Evolutionary conservation across 495 filamentous ascomycete genomes (phyloP), one percentile per base, ranked within the genome.

Genomic region (Friedmanniomyces endolithicus): DNA sequence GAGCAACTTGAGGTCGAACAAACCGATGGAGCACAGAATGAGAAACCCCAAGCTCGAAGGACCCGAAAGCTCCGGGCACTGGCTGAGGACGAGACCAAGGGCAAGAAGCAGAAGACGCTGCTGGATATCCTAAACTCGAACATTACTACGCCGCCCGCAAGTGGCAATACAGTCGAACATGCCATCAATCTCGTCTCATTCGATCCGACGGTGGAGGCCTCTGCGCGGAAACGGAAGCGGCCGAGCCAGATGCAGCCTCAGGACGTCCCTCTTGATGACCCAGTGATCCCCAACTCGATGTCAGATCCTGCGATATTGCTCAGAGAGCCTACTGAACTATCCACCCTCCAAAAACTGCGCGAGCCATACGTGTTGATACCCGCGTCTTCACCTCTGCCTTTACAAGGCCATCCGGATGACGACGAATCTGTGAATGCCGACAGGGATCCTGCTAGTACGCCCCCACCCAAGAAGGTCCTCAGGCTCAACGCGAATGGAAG

Each of bases 401-500:
- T 1, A 23, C 11, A 6, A 17, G 35, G 6, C 9, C 4, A 11
- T 40, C 24, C 14, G 9, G 11, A 17, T 14, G 24, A 44, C n/a
- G 37, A 17, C 22, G 37, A 27, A 14, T 29, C 25, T 25, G 40
- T 14, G n/a, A 14, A 40, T 2, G 11, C 22, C 8, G 31, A 14
- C 22, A 19, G 1, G 11, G 51, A 53, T 34, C 9, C 37, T 9
- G 16, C 51, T 19, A 23, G 37, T 8, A 53, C 33, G 29, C 24
- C 55, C 16, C 62, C 62, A 12, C 62, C 62, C 17, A 71, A 68
- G 50, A 80, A 76, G 61, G 71, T 71, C n/a, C 62, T 82, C 19
- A 75, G 72, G 58, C 57, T 82, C 19, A 77, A 76, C 58, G 55
- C 71, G 1, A 78, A 78, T 58, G 80, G 79, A n/a, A 77, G 74